Percentiles rank a stretch among this genome's conserved stretches.
Conservation (phyloP, 305 asterid genomes). For the Galium porrigens region DNA sequence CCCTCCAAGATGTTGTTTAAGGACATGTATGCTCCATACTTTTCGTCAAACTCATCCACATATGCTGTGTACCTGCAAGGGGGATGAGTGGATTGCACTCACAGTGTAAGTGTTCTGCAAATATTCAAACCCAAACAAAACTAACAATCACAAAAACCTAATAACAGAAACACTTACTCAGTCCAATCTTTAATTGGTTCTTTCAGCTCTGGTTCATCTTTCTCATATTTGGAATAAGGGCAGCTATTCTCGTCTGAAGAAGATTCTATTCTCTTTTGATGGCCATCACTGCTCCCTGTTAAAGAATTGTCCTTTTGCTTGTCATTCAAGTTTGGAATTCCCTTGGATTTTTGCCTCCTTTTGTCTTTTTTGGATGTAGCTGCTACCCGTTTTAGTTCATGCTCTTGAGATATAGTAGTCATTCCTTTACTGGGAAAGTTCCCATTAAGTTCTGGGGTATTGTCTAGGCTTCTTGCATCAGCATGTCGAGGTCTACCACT, state of each 20-base stretch:
- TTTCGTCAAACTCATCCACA: slow-evolving; percentile 80
- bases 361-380: slow-evolving; percentile 37
- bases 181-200: slow-evolving; percentile 57
- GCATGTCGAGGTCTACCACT: slow-evolving; percentile 33
- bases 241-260: slow-evolving; percentile 51
- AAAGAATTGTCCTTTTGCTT: slow-evolving; percentile 43
- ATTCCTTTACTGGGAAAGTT: slow-evolving; percentile 36
- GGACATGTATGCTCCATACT: slow-evolving; percentile 53
- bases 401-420: slow-evolving; percentile 33
- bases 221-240: slow-evolving; percentile 61
- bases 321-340: slow-evolving; percentile 38
- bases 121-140: slow-evolving; percentile 10
- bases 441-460: slow-evolving; percentile 29
- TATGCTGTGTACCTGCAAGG: slow-evolving; percentile 61
- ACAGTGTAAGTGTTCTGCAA: slow-evolving; percentile 11
- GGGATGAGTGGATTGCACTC: not conserved
- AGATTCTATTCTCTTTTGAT: slow-evolving; percentile 46
- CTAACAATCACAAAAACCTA: slow-evolving; percentile 5
- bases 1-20: slow-evolving; percentile 58
- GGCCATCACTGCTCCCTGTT: slow-evolving; percentile 37
- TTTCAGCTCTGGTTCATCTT: slow-evolving; percentile 71
- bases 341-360: slow-evolving; percentile 42
- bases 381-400: slow-evolving; percentile 29
- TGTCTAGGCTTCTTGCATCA: slow-evolving; percentile 34
- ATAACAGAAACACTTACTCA: slow-evolving; percentile 45